Base-by-base conservation (phyloP, 169 alveolate genomes). In the Sarcocystis neurona region DNA sequence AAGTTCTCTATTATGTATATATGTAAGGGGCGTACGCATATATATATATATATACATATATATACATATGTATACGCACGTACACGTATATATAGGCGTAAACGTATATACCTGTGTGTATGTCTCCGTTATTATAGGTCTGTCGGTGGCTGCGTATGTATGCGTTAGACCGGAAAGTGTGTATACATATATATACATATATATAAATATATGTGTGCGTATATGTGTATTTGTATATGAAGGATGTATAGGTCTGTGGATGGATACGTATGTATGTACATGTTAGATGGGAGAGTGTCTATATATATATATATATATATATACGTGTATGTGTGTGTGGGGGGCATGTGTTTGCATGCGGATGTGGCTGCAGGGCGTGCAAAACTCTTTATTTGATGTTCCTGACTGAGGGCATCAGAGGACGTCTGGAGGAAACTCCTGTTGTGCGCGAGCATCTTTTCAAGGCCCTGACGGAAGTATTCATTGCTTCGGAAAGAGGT, bases 401-500 rank as follows among this genome's bases (percentile, higher is more conserved):
- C 53, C 60, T 85, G 56, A 34, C 78, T 20, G 90, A 85, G 5
- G 75, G 58, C 46, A 43, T 85, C 41, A 84, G 90, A 5, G 78
- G 66, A 0, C 84, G 90, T 1, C 30, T 85, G 56, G 90, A 85
- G 77, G 23, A 41, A n/a, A 43, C 48, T 10, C 79, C 90, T 0
- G 75, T 85, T 1, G 82, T 79, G 48, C 53, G 43, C 53, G 72
- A 68, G n/a, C 78, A 66, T 46, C 84, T 85, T 23, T 56, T 85
- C 47, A 84, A 75, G 8, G 90, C 90, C 2, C 66, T 85, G 41
- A 27, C 78, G 5, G 90, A 85, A 30, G 90, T 70, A 12, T 85
- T 85, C 58, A 85, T 85, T 15, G 90, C 78, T 32, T 85, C 90
- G 3, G 90, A 85, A n/a, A 44, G 90, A 47, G 90, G 90, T 85